Evolutionary conservation across 306 rosid species (phyloP).

Genomic region (Dicorynia guianensis): DNA sequence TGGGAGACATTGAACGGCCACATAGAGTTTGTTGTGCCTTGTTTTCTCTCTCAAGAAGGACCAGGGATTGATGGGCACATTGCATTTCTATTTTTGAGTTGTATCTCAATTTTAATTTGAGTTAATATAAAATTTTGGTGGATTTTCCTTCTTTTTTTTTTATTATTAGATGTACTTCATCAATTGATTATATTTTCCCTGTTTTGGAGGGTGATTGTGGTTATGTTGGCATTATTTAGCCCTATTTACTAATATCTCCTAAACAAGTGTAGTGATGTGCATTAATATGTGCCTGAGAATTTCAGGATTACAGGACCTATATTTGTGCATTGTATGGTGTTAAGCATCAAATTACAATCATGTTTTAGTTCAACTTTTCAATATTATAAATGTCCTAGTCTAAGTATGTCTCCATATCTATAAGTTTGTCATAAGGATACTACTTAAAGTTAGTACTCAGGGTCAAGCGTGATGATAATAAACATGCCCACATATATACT

Average conservation of each 20-base stretch:
- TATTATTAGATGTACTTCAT: background rate
- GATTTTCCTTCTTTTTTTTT: background rate
- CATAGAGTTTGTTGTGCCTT: slow-evolving; percentile 4
- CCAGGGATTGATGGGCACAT: background rate
- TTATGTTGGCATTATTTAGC: background rate
- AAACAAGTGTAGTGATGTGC: background rate
- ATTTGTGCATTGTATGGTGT: background rate
- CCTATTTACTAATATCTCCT: background rate
- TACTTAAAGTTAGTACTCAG: background rate
- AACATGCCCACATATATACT: background rate
- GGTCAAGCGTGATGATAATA: slow-evolving; percentile 7
- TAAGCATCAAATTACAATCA: background rate
- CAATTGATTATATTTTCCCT: background rate
- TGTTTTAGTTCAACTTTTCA: background rate
- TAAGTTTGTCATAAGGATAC: background rate
- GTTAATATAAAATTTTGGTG: background rate
- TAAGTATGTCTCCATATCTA: background rate
- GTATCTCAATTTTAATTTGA: background rate
- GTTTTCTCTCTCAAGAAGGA: background rate
- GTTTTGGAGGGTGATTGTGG: background rate
- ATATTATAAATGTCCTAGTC: background rate
- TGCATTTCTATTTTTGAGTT: background rate
- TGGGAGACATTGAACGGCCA: background rate
- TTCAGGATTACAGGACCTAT: background rate
- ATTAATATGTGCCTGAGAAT: background rate